A percentile compares a stretch with the other conserved stretches of the same genome.
phyloP scores from a whole-genome alignment of 2,329 filamentous ascomycete species.

The Monosporascus sp. region DNA sequence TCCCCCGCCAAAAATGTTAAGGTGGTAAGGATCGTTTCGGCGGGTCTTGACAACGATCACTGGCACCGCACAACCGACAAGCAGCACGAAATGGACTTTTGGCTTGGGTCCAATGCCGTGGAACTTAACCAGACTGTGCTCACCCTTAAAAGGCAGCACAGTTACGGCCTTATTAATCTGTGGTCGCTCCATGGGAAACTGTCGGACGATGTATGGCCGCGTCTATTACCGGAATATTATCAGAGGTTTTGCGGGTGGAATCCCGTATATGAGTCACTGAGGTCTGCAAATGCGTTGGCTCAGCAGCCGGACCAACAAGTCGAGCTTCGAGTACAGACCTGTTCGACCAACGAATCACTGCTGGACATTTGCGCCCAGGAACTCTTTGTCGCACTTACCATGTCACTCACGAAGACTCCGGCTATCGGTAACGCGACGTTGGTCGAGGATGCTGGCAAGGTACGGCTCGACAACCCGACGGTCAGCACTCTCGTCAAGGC shows the following conservation, averaged over 20 bases:
- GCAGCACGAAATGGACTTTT: constrained; percentile 8
- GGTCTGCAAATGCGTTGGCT: neutral
- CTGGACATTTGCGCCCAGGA: constrained; percentile 11
- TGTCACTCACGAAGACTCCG: neutral
- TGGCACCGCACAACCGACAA: neutral
- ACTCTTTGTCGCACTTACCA: constrained; percentile 3
- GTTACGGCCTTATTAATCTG: neutral
- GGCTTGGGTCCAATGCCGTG: constrained; percentile 5
- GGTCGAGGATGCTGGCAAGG: neutral
- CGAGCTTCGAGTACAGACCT: neutral
- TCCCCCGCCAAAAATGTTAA: neutral
- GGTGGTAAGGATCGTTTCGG: neutral
- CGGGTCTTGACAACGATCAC: neutral
- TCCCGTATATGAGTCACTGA: neutral
- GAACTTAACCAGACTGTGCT: neutral
- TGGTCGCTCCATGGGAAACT: neutral
- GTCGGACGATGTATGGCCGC: neutral
- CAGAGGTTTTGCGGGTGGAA: neutral
- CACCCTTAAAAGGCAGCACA: neutral
- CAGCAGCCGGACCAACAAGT: no score
- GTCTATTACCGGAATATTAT: no score
- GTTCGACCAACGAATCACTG: constrained; percentile 1
- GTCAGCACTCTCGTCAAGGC: constrained; percentile 3
- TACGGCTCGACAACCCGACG: neutral
- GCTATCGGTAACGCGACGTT: neutral